Base-by-base conservation (phyloP, 192 early-diverging fungal species). In the Podila horticola region DNA sequence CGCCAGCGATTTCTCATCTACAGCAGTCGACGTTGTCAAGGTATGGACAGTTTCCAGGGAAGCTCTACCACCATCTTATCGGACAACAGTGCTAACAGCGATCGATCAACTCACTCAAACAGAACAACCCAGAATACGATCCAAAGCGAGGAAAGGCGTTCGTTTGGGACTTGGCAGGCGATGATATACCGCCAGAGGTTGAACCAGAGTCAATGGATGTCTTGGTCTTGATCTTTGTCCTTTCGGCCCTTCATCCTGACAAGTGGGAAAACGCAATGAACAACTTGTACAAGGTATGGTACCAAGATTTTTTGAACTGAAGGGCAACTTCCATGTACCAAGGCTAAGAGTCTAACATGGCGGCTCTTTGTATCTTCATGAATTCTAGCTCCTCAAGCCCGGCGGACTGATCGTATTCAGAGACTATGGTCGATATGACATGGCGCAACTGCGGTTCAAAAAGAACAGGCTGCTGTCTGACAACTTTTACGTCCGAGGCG, bases 401-500 rank as follows among this genome's bases (percentile, higher is more conserved):
- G 97, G 97, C 26, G 98, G 98, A 29, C 71, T 94, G 26, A 87
- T 99, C 5, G 79, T 97, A 62, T 95, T 97, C 79, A 86, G 95
- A 52, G 98, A 99, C 84, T 99, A 99, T 83, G 98, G 95, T 19
- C 85, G 97, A n/a, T 97, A 99, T 83, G 98, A 99, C 79, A 88
- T 97, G 77, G 95, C 97, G 5, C 98, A 99, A 84, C 83, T 99
- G 67, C 91, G 97, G 50, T 97, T 99, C 84, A 99, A 99, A 82
- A 86, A 93, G 19, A 94, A 94, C 36, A 88, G 96, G 24, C 86
- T 97, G 73, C 85, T 99, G 5, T 92, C 94, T 4, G 94, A 96
- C 17, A 97, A 98, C 83, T 92, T 99, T 84, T 99, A 99, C 84
- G 93, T 97, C 38, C 93, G 98, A 38, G 97, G 98, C 22, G 98